Conservation (phyloP, 176 grass and related monocot genomes). For the Oryza rufipogon region DNA sequence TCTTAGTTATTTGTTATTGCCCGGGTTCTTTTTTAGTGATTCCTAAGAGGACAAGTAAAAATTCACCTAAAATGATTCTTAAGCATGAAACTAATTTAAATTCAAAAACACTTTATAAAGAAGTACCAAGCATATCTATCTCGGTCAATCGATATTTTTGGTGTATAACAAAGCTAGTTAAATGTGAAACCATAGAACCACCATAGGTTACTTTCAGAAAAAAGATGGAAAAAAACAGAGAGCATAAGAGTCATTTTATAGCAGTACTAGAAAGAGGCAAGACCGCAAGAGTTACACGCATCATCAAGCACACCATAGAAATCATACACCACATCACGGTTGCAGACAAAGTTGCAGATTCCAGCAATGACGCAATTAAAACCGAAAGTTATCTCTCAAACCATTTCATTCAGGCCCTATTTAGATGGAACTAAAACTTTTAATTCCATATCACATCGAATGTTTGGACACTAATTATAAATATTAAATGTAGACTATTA, state of each 20-base stretch:
- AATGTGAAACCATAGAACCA: too few relatives aligned
- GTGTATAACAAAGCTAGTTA: not conserved
- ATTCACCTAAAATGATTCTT: not conserved
- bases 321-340: not conserved
- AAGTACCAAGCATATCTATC: not conserved
- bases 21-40: too few relatives aligned
- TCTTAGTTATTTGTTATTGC: too few relatives aligned
- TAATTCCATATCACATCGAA: too few relatives aligned
- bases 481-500: too few relatives aligned
- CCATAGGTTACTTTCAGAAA: not conserved
- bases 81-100: not conserved
- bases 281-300: not conserved
- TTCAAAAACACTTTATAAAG: too few relatives aligned
- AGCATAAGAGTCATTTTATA: not conserved
- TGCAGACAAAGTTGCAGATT: constrained; percentile 33
- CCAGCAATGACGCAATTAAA: constrained; percentile 35
- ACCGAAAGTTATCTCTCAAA: not conserved
- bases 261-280: not conserved
- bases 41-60: not conserved
- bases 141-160: not conserved
- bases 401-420: not conserved
- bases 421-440: too few relatives aligned
- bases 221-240: too few relatives aligned
- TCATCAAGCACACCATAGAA: not conserved
- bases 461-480: too few relatives aligned